These are phyloP conservation scores for Tetrahymena elliotti DNA, from an alignment of 73 alveolate genomes.

Conservation along the genomic window DNA sequence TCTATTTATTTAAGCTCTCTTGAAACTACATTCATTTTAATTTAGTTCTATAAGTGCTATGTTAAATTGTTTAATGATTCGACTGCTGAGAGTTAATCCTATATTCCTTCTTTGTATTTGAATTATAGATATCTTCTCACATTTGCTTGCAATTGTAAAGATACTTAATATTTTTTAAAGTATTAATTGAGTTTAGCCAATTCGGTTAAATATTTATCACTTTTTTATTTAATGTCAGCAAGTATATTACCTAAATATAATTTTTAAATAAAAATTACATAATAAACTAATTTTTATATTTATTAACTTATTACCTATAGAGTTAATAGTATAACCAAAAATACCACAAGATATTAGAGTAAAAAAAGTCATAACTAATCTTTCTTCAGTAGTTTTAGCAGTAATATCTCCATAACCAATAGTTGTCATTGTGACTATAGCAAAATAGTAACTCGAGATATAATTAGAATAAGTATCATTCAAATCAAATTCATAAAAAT, in stretches of 20 bases:
- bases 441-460: background rate
- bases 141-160: background rate
- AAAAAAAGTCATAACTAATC: background rate
- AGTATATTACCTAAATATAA: background rate
- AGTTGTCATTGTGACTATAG: background rate
- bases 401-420: conserved; percentile 31
- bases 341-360: conserved; percentile 25
- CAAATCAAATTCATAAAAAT: background rate
- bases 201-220: background rate
- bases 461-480: background rate
- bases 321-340: conserved; percentile 3
- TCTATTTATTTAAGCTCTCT: background rate
- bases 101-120: background rate
- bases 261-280: background rate
- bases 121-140: background rate
- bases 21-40: background rate
- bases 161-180: background rate
- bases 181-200: background rate
- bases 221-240: background rate
- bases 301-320: conserved; percentile 16
- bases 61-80: background rate
- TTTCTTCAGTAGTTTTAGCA: conserved; percentile 4
- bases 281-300: background rate
- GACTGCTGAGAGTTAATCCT: background rate
- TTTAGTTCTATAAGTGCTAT: background rate